Percentiles rank a stretch among this genome's conserved stretches.
Evolutionary conservation across 2,329 filamentous ascomycete genomes (phyloP).

Genomic region (Zasmidium citrigriseum): DNA sequence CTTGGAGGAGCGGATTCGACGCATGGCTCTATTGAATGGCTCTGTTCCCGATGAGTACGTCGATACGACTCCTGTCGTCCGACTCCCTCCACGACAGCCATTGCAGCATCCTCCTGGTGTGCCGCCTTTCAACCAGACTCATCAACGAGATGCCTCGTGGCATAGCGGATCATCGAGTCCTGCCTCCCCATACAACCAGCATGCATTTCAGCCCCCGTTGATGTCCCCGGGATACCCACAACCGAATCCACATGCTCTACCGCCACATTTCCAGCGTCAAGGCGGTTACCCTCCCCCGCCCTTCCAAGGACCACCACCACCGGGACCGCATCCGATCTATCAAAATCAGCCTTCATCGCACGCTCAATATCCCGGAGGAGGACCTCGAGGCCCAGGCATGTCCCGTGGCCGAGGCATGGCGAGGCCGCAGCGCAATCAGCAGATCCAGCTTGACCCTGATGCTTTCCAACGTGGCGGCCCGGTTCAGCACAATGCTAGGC

Average conservation of each 20-base stretch:
- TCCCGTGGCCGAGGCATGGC: slow-evolving; percentile 1
- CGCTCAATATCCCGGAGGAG: neutral
- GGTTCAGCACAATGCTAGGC: slow-evolving; percentile 19
- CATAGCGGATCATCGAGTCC: slow-evolving; percentile 9
- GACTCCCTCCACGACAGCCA: slow-evolving; percentile 12
- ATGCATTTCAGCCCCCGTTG: neutral
- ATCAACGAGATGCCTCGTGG: slow-evolving; percentile 10
- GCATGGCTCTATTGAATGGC: slow-evolving; percentile 60
- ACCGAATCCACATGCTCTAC: slow-evolving; percentile 1
- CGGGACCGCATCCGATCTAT: neutral
- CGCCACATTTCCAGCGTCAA: slow-evolving; percentile 5
- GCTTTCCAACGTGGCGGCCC: slow-evolving; percentile 32
- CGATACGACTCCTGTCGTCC: slow-evolving; percentile 11
- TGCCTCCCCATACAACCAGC: slow-evolving; percentile 7
- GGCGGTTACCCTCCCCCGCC: slow-evolving; percentile 8
- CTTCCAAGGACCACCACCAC: neutral
- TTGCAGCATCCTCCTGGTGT: slow-evolving; percentile 5
- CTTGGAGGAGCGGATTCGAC: slow-evolving; percentile 61
- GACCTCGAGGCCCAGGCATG: slow-evolving; percentile 1
- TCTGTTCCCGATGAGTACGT: slow-evolving; percentile 16
- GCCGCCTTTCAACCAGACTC: neutral
- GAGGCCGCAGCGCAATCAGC: slow-evolving; percentile 24
- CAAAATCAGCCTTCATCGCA: neutral
- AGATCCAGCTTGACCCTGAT: slow-evolving; percentile 32
- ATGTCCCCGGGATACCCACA: neutral